Base-by-base conservation (phyloP, 192 early-diverging fungal species). In the Coemansia sp. region DNA sequence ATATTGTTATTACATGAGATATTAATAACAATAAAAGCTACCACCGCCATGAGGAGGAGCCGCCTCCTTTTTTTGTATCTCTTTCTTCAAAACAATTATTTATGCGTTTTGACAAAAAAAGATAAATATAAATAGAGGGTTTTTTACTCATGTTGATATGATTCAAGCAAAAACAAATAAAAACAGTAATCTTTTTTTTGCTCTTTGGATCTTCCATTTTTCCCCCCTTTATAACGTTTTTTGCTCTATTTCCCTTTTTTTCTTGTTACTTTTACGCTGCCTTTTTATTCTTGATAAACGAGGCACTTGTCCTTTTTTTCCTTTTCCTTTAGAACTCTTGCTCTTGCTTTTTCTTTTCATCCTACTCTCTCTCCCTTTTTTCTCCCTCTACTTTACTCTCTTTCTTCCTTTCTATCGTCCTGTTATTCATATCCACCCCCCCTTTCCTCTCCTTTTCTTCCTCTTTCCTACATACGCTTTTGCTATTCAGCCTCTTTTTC, bases 401-500 rank as follows among this genome's bases (percentile, higher is more conserved):
- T 71, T 32, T 43, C 6, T 19, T 39, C 15, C 41, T 58, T 8
- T 41, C 40, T 48, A 21, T 11, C 19, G n/a, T 45, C n/a, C n/a
- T 48, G 15, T 16, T 18, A 49, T 13, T 5, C 11, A n/a, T 49
- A 7, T 18, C 11, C n/a, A 4, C n/a, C 47, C 12, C 36, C 61
- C 45, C 39, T 47, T 40, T 42, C 46, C 32, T 32, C 32, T 40
- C 43, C 52, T 61, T 62, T 9, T 52, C 36, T 26, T 46, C 36
- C 51, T 51, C 37, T n/a, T 45, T 60, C 15, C 57, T 45, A 40
- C 11, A 37, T 9, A 12, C 67, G n/a, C 39, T 22, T 41, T 40
- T 40, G 59, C 41, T 68, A 51, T 48, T 52, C 26, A 40, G 36
- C 40, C 45, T 51, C 62, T 54, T 45, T 69, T 55, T 16, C 19